Evolutionary conservation across 2,329 filamentous ascomycete species (phyloP).

Genomic region (Penicillium sumatraense): DNA sequence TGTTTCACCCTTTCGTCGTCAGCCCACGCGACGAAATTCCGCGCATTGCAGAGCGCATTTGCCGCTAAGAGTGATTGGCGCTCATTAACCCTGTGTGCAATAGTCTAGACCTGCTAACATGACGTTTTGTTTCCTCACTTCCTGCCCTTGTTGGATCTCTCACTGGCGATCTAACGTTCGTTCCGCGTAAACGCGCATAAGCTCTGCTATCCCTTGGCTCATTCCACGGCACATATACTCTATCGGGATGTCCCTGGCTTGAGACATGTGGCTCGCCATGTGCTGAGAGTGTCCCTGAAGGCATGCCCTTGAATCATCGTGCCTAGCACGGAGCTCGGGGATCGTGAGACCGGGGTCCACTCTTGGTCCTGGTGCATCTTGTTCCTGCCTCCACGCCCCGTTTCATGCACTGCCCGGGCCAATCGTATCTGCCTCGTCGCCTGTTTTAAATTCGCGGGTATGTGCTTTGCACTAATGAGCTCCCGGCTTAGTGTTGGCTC

Average conservation of each 20-base stretch:
- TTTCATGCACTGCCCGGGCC: constrained; percentile 16
- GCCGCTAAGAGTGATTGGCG: constrained; percentile 12
- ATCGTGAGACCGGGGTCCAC: constrained; percentile 9
- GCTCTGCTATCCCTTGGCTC: constrained; percentile 21
- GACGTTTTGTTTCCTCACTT: constrained; percentile 14
- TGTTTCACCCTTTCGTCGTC: constrained; percentile 22
- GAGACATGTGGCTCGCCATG: constrained; percentile 31
- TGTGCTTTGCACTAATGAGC: constrained; percentile 13
- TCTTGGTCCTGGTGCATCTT: constrained; percentile 16
- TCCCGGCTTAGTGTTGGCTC: constrained; percentile 7
- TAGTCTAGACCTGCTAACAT: constrained; percentile 15
- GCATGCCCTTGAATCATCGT: constrained; percentile 6
- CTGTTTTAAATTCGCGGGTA: constrained; percentile 26
- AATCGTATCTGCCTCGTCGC: constrained; percentile 24
- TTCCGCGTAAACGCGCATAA: constrained; percentile 10
- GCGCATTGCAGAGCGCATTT: constrained; percentile 18
- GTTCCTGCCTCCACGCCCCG: constrained; percentile 25
- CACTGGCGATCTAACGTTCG: constrained; percentile 14
- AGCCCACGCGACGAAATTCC: constrained; percentile 23
- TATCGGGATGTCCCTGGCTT: constrained; percentile 16
- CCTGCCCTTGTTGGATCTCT: constrained; percentile 23
- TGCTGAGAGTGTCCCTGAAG: constrained; percentile 15
- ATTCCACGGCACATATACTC: constrained; percentile 21
- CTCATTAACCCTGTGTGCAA: neutral
- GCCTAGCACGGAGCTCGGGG: neutral